Evolutionary conservation across 352 stramenopile species (phyloP).

Genomic region (Phytopythium cucurbitacearum): DNA sequence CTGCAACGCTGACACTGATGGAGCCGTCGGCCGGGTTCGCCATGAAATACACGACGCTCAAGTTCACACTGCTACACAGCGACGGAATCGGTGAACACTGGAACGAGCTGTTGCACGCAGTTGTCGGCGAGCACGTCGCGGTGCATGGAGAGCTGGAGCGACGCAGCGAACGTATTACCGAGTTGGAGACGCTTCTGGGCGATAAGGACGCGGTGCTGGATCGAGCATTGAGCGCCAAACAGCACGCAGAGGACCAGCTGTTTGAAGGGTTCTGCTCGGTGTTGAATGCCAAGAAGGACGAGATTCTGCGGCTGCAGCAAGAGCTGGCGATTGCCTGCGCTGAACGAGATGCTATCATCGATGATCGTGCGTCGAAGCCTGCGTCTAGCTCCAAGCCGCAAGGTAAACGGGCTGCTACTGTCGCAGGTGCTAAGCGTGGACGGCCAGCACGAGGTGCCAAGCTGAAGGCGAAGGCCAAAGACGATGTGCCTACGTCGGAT

Average conservation of each 20-base stretch:
- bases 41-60: slow-evolving; percentile 49
- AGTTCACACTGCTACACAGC: slow-evolving; percentile 14
- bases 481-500: slow-evolving; percentile 13
- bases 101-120: slow-evolving; percentile 24
- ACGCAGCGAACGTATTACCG: slow-evolving; percentile 15
- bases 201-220: slow-evolving; percentile 48
- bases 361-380: too few species aligned
- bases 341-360: background rate
- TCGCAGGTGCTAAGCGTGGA: slow-evolving; percentile 3
- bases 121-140: slow-evolving; percentile 13
- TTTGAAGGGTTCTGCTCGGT: slow-evolving; percentile 43
- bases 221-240: slow-evolving; percentile 32
- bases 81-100: slow-evolving; percentile 12
- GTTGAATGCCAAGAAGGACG: slow-evolving; percentile 62
- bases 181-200: slow-evolving; percentile 28
- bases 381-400: slow-evolving; percentile 1
- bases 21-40: slow-evolving; percentile 31
- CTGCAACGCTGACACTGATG: slow-evolving; percentile 41
- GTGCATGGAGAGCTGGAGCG: slow-evolving; percentile 7
- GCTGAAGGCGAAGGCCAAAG: slow-evolving; percentile 15
- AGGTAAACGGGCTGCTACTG: slow-evolving; percentile 9
- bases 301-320: slow-evolving; percentile 36
- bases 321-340: slow-evolving; percentile 17
- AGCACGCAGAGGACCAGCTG: slow-evolving; percentile 34
- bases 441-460: slow-evolving; percentile 21